A percentile compares a stretch with the other conserved stretches of the same genome.
Evolutionary conservation across 2,329 filamentous ascomycete genomes (phyloP).

Genomic region (Colletotrichum karsti): DNA sequence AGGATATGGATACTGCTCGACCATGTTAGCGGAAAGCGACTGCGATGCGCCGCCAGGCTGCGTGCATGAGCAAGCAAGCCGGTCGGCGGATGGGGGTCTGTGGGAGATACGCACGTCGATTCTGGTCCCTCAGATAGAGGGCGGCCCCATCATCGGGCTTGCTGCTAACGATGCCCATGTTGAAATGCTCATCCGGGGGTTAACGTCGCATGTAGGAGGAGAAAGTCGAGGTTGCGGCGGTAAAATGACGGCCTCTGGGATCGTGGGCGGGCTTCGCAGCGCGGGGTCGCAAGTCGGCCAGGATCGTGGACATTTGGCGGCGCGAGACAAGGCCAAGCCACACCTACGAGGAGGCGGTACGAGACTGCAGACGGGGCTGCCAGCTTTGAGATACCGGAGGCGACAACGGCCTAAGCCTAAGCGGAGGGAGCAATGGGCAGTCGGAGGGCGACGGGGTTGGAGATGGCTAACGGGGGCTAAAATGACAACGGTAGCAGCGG

Average conservation of each 20-base stretch:
- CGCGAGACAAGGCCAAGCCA: constrained; percentile 28
- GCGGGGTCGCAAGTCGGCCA: constrained; percentile 28
- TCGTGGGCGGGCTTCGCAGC: constrained; percentile 25
- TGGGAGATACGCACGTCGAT: constrained; percentile 73
- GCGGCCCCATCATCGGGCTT: constrained; percentile 83
- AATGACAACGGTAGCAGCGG: constrained; percentile 9
- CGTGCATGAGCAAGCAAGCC: constrained; percentile 26
- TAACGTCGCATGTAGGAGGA: constrained; percentile 22
- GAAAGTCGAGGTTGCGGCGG: not conserved
- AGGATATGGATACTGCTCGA: constrained; percentile 82
- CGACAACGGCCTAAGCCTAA: constrained; percentile 17
- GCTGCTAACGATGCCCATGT: constrained; percentile 94
- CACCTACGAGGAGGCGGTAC: constrained; percentile 22
- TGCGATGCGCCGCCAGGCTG: constrained; percentile 25
- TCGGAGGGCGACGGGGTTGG: not conserved
- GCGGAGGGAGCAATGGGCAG: not conserved
- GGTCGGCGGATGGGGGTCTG: constrained; percentile 29
- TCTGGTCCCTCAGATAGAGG: constrained; percentile 91
- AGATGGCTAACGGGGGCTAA: constrained; percentile 1
- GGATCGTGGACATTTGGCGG: constrained; percentile 30
- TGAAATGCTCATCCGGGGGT: constrained; percentile 41
- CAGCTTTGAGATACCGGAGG: constrained; percentile 17
- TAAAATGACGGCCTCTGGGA: not conserved
- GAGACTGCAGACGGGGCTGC: constrained; percentile 18
- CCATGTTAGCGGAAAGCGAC: constrained; percentile 29